Evolutionary conservation across 23 red algal genomes (phyloP).

Genomic region (Gracilaria gracilis): DNA sequence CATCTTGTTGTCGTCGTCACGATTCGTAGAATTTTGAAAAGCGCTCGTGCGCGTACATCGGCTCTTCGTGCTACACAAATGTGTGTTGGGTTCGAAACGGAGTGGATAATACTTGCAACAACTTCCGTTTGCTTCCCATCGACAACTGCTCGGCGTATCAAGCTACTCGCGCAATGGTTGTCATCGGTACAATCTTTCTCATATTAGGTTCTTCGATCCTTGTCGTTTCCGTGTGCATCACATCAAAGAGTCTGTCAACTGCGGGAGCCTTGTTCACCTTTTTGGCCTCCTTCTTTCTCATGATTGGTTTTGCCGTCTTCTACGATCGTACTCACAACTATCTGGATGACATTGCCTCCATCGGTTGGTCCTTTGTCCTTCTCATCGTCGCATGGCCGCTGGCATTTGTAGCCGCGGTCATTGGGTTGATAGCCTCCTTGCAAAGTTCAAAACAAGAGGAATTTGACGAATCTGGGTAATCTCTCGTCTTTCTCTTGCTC

Average conservation of each 20-base stretch:
- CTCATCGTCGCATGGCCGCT: constrained; percentile 78
- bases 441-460: background rate
- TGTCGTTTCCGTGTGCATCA: constrained; percentile 61
- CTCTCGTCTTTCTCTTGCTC: background rate
- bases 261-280: constrained; percentile 41
- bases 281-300: constrained; percentile 58
- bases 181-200: constrained; percentile 76
- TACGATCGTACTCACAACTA: constrained; percentile 31
- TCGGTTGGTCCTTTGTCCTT: constrained; percentile 73
- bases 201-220: constrained; percentile 61
- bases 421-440: constrained; percentile 21
- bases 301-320: constrained; percentile 81
- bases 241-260: constrained; percentile 11
- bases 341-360: constrained; percentile 45
- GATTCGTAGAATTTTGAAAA: constrained; percentile 16
- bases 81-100: constrained; percentile 74
- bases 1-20: background rate
- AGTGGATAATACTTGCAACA: constrained; percentile 34
- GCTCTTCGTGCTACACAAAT: constrained; percentile 67
- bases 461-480: background rate
- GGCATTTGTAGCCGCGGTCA: constrained; percentile 43
- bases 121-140: constrained; percentile 46
- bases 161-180: constrained; percentile 61
- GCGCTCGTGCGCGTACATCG: constrained; percentile 75
- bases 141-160: constrained; percentile 71